Evolutionary conservation across 2,329 filamentous ascomycete species (phyloP).

Genomic region (Onygena corvina): DNA sequence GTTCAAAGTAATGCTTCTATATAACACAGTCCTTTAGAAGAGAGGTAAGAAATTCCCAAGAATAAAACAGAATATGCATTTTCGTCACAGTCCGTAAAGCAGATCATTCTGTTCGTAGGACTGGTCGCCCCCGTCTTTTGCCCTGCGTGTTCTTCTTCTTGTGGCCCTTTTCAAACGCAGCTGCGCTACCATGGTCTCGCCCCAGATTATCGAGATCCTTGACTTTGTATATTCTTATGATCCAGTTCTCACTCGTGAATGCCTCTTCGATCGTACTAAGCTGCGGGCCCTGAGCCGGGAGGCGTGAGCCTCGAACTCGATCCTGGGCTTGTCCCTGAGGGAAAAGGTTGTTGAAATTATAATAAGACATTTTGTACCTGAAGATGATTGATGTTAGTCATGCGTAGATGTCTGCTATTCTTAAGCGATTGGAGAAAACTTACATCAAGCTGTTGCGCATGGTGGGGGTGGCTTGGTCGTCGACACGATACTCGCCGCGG

Average conservation of each 20-base stretch:
- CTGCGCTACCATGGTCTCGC: conserved; percentile 62
- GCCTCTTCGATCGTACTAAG: conserved; percentile 89
- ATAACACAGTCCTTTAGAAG: conserved; percentile 2
- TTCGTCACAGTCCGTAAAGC: not conserved
- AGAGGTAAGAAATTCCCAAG: not conserved
- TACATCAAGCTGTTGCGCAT: conserved; percentile 99
- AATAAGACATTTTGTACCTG: conserved; percentile 99
- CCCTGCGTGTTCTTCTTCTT: conserved; percentile 38
- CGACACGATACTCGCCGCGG: conserved; percentile 88
- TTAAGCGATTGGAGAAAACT: conserved; percentile 29
- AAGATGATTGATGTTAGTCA: conserved; percentile 17
- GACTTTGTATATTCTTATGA: conserved; percentile 99
- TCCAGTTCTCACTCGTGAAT: conserved; percentile 99
- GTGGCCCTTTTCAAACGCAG: conserved; percentile 41
- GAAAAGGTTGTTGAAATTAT: conserved; percentile 91
- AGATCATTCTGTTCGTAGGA: conserved; percentile 28
- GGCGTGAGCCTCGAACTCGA: conserved; percentile 66
- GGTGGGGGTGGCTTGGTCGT: conserved; percentile 81
- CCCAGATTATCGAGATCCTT: conserved; percentile 96
- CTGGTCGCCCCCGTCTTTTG: conserved; percentile 33
- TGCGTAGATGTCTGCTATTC: not conserved
- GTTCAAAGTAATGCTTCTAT: not conserved
- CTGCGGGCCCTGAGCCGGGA: conserved; percentile 74
- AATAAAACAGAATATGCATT: not conserved
- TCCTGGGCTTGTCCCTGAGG: conserved; percentile 81